Percentiles rank a stretch among this genome's conserved stretches.
These are phyloP conservation scores for Ballota nigra DNA, from an alignment of 257 asterid species.

Conservation along the genomic window DNA sequence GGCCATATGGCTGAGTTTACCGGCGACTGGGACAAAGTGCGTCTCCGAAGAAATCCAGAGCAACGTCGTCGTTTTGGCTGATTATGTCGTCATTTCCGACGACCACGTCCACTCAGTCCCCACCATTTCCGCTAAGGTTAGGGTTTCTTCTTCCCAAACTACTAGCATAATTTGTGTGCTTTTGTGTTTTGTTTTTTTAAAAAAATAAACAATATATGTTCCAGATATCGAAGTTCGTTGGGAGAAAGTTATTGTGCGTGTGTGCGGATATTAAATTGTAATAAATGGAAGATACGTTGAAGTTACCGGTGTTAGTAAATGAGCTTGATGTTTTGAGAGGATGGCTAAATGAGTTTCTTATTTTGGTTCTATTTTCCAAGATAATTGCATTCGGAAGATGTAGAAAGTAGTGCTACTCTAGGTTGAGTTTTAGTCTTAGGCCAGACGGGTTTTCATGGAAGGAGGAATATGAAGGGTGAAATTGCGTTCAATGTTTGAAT, in stretches of 20 bases:
- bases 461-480: background rate
- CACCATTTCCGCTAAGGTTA: conserved; percentile 77
- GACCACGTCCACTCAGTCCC: conserved; percentile 59
- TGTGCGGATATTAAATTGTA: conserved; percentile 12
- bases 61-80: conserved; percentile 84
- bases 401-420: background rate
- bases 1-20: conserved; percentile 78
- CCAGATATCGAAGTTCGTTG: background rate
- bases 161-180: background rate
- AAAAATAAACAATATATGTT: background rate
- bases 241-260: background rate
- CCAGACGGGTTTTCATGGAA: background rate
- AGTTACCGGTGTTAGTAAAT: background rate
- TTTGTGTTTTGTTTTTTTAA: background rate
- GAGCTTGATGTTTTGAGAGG: conserved; percentile 1
- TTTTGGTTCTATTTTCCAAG: background rate
- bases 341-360: background rate
- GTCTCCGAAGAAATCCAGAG: conserved; percentile 85
- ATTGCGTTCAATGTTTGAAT: background rate
- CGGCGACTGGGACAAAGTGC: conserved; percentile 74
- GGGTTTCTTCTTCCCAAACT: conserved; percentile 4
- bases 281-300: background rate
- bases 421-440: background rate
- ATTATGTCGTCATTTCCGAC: conserved; percentile 74
- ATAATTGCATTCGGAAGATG: background rate